Conservation (phyloP, 2,329 filamentous ascomycete genomes). For the Penicillium sp. region DNA sequence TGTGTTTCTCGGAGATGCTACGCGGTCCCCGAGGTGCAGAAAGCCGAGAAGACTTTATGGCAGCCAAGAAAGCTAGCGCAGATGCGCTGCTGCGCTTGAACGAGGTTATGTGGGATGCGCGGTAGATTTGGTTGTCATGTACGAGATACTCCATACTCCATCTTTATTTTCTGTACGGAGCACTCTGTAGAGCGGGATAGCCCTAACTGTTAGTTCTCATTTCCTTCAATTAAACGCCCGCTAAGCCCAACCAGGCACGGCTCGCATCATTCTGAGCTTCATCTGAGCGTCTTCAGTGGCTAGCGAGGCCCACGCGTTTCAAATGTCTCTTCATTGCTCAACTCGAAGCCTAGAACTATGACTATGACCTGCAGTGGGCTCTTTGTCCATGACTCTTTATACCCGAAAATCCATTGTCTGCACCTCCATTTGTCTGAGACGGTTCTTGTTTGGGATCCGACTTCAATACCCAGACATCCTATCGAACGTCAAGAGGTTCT, state of each 20-base stretch:
- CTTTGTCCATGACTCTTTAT: background rate
- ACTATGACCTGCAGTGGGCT: background rate
- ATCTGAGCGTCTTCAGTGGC: constrained; percentile 9
- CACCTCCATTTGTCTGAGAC: constrained; percentile 21
- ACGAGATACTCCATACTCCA: background rate
- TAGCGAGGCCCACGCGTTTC: constrained; percentile 24
- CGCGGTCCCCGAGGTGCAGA: constrained; percentile 39
- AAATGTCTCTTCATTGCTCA: constrained; percentile 23
- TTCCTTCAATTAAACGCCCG: constrained; percentile 14
- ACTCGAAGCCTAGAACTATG: background rate
- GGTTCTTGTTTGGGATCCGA: constrained; percentile 18
- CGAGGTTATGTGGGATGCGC: constrained; percentile 48
- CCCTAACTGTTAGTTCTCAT: background rate
- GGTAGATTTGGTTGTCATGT: constrained; percentile 14
- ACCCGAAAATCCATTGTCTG: background rate
- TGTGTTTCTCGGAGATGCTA: constrained; percentile 45
- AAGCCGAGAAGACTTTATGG: constrained; percentile 45
- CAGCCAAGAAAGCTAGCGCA: constrained; percentile 43
- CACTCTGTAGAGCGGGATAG: background rate
- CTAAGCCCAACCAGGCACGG: constrained; percentile 12
- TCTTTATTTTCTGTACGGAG: background rate
- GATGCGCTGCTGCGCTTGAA: constrained; percentile 44
- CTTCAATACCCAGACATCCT: constrained; percentile 26
- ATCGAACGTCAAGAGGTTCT: too few species aligned
- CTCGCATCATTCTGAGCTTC: constrained; percentile 10